Evolutionary conservation across 768 basidiomycete genomes (phyloP), one percentile per base, ranked within the genome.

Genomic region (Lactifluus subvellereus): DNA sequence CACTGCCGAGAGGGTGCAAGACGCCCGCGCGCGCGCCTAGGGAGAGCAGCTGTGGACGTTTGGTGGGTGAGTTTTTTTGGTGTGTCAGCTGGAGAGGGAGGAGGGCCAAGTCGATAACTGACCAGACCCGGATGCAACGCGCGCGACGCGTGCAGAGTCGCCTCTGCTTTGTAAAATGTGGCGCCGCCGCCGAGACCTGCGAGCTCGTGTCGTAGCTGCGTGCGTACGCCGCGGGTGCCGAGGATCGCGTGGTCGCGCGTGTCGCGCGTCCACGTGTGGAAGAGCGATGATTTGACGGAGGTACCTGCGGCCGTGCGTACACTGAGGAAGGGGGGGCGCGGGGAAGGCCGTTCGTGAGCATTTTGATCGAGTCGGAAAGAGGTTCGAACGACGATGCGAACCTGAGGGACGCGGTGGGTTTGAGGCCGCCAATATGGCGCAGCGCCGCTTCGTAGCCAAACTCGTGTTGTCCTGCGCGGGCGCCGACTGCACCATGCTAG

Each of bases 121-220:
- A 90, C 88, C 55, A 85, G 73, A 20, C 87, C 88, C 1, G 79
- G 72, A 7, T 80, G 70, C 0, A 94, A 50, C 4, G 77, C 74
- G 32, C 89, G 77, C 2, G 88, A 86, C 16, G 87, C 60, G 59
- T 88, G 85, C 6, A 78, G 79, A 60, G 89, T 87, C 2, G 79
- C 78, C 66, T 92, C 88, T 0, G 80, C 75, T 74, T 94, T 94
- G 72, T 88, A 81, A 71, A 88, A 91, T 2, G 80, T 75, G 0
- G 86, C 87, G 69, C 91, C 88, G 0, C 94, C 93, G 7, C 90
- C 89, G 7, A 94, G 74, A 1, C 92, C 92, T 0, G 93, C 91
- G 53, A 88, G 75, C 73, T 88, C 87, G 62, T 86, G 84, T 55
- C 76, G 81, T 13, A 88, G 55, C 66, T 87, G 89, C 32, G 82